A percentile compares a stretch with the other conserved stretches of the same genome.
These are phyloP conservation scores for Dothistroma pini DNA, from an alignment of 2,329 filamentous ascomycete genomes.

Conservation along the genomic window DNA sequence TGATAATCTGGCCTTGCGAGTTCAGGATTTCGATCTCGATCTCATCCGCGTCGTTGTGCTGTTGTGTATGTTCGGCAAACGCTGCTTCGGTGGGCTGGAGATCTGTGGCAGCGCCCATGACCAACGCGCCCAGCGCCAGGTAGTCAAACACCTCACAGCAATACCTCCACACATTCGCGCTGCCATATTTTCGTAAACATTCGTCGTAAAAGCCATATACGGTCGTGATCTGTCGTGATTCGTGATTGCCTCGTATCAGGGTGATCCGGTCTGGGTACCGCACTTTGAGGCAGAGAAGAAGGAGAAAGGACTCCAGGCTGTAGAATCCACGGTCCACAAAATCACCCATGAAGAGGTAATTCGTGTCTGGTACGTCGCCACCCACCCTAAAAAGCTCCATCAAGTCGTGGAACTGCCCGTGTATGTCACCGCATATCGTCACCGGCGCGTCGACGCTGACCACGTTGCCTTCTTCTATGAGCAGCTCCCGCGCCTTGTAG, in stretches of 20 bases:
- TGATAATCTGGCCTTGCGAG: slow-evolving; percentile 73
- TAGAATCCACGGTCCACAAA: slow-evolving; percentile 99
- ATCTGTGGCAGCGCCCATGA: slow-evolving; percentile 73
- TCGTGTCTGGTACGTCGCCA: slow-evolving; percentile 94
- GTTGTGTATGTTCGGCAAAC: slow-evolving; percentile 48
- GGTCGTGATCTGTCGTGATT: slow-evolving; percentile 93
- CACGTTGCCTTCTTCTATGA: slow-evolving; percentile 97
- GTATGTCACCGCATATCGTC: slow-evolving; percentile 96
- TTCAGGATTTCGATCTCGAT: slow-evolving; percentile 93
- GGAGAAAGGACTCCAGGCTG: slow-evolving; percentile 92
- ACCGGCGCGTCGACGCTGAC: slow-evolving; percentile 93
- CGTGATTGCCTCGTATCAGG: slow-evolving; percentile 73
- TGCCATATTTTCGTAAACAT: slow-evolving; percentile 92
- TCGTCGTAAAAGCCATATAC: slow-evolving; percentile 99
- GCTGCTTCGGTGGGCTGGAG: slow-evolving; percentile 59
- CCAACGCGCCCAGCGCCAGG: slow-evolving; percentile 82
- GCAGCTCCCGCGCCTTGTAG: slow-evolving; percentile 90
- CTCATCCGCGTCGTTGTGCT: slow-evolving; percentile 59
- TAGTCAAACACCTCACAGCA: slow-evolving; percentile 99
- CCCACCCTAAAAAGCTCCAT: slow-evolving; percentile 99
- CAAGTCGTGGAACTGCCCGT: slow-evolving; percentile 97
- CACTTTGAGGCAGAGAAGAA: slow-evolving; percentile 93
- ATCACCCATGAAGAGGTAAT: slow-evolving; percentile 96
- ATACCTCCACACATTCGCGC: slow-evolving; percentile 90
- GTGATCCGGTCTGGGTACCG: slow-evolving; percentile 97